Evolutionary conservation across 2,329 filamentous ascomycete genomes (phyloP).

Genomic region (Diaporthe citri): DNA sequence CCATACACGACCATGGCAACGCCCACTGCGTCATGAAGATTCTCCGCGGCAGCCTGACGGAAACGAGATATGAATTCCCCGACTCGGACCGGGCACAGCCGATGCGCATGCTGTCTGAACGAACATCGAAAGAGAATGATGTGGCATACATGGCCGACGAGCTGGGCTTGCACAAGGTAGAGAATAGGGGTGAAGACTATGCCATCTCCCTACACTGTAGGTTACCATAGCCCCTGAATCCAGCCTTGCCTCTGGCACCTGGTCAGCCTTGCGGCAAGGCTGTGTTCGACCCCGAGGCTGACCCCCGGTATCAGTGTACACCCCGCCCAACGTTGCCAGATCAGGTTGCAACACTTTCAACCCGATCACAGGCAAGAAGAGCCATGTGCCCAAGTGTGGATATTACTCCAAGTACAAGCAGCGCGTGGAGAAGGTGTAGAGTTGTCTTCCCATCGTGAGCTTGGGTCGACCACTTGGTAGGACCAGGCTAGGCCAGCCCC

Average conservation of each 20-base stretch:
- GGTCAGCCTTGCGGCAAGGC: conserved; percentile 34
- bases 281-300: conserved; percentile 28
- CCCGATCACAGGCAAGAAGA: conserved; percentile 78
- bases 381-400: conserved; percentile 76
- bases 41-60: conserved; percentile 81
- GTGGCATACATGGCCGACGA: conserved; percentile 94
- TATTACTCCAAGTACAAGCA: conserved; percentile 77
- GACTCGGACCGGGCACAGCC: conserved; percentile 61
- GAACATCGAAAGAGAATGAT: conserved; percentile 75
- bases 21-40: conserved; percentile 96
- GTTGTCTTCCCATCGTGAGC: not conserved
- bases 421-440: conserved; percentile 54
- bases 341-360: conserved; percentile 88
- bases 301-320: conserved; percentile 70
- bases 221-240: conserved; percentile 47
- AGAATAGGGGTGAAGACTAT: conserved; percentile 79
- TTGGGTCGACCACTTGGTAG: conserved; percentile 29
- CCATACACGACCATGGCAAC: conserved; percentile 90
- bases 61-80: conserved; percentile 86
- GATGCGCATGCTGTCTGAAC: conserved; percentile 75
- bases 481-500: not conserved
- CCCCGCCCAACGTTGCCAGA: conserved; percentile 88
- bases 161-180: conserved; percentile 86
- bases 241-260: conserved; percentile 25
- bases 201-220: conserved; percentile 86